Percentiles rank a stretch among this genome's conserved stretches.
Conservation (phyloP, 495 filamentous ascomycete genomes). For the Parathielavia appendiculata region DNA sequence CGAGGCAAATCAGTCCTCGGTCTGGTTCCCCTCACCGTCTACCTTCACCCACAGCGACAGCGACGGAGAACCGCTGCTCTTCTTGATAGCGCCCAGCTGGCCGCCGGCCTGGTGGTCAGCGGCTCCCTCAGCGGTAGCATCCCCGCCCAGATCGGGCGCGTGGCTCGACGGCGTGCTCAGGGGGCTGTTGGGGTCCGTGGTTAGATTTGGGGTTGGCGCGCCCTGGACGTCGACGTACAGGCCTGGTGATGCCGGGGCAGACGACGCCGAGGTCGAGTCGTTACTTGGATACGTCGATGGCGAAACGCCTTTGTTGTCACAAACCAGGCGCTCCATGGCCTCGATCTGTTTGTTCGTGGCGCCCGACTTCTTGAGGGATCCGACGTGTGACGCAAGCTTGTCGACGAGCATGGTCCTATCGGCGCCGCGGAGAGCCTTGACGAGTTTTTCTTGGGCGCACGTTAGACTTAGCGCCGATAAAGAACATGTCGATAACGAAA, state of each 20-base stretch:
- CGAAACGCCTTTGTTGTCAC: no score
- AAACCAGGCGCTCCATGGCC: slow-evolving; percentile 56
- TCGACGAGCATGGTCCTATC: slow-evolving; percentile 66
- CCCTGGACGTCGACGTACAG: slow-evolving; percentile 48
- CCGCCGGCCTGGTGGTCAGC: slow-evolving; percentile 9
- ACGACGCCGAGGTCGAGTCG: slow-evolving; percentile 21
- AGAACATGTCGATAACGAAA: no score
- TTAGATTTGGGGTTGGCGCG: slow-evolving; percentile 54
- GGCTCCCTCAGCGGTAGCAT: slow-evolving; percentile 26
- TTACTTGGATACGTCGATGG: slow-evolving; percentile 16
- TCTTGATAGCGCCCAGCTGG: background rate
- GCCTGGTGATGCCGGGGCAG: slow-evolving; percentile 29
- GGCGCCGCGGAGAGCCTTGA: slow-evolving; percentile 55
- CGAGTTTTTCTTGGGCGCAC: slow-evolving; percentile 27
- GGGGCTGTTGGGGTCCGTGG: slow-evolving; percentile 59
- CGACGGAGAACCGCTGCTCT: background rate
- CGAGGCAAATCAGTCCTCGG: no score
- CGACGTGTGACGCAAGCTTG: slow-evolving; percentile 68
- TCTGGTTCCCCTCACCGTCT: no score
- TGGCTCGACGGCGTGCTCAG: slow-evolving; percentile 61
- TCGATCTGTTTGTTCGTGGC: slow-evolving; percentile 69
- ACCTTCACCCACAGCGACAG: background rate
- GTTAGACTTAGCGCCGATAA: slow-evolving; percentile 31
- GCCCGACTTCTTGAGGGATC: slow-evolving; percentile 63
- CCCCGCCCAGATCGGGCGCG: slow-evolving; percentile 54